Conservation (phyloP, 164 flowering plant genomes). For the Aristolochia contorta region DNA sequence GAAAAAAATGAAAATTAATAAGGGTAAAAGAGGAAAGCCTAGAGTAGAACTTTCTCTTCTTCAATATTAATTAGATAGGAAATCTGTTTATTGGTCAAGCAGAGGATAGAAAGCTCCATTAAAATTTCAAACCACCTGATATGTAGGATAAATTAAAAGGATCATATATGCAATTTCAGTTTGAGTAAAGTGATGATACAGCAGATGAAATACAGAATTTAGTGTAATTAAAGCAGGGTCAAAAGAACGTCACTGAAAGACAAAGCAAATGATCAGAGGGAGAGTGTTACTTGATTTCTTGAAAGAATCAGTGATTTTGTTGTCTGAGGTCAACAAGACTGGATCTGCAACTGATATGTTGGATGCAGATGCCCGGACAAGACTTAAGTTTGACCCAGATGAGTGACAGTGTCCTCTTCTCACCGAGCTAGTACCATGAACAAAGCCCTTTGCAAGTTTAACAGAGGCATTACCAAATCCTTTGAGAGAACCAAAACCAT, state of each 20-base stretch:
- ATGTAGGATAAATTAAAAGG: too few relatives aligned
- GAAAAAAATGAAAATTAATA: neutral
- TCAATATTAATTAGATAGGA: neutral
- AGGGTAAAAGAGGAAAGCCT: neutral
- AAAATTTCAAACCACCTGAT: too few relatives aligned
- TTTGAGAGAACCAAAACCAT: conserved; percentile 13
- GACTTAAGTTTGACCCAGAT: conserved; percentile 20
- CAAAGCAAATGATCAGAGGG: neutral
- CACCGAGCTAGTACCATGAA: conserved; percentile 15
- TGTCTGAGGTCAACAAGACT: conserved; percentile 37
- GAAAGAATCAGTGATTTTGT: conserved; percentile 24
- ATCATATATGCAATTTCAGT: too few relatives aligned
- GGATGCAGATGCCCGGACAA: conserved; percentile 47
- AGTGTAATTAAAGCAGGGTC: too few relatives aligned
- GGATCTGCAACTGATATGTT: conserved; percentile 43
- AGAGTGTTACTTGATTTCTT: conserved; percentile 62
- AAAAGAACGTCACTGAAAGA: neutral
- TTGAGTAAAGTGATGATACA: too few relatives aligned
- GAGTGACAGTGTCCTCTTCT: conserved; percentile 19
- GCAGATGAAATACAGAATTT: too few relatives aligned
- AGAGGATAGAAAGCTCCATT: neutral
- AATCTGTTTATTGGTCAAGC: neutral
- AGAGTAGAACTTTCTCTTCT: too few relatives aligned
- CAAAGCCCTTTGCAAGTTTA: conserved; percentile 26
- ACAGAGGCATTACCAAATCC: conserved; percentile 23